A percentile compares a stretch with the other conserved stretches of the same genome.
These are phyloP conservation scores for Microthlaspi erraticum DNA, from an alignment of 345 rosid genomes.

Conservation along the genomic window DNA sequence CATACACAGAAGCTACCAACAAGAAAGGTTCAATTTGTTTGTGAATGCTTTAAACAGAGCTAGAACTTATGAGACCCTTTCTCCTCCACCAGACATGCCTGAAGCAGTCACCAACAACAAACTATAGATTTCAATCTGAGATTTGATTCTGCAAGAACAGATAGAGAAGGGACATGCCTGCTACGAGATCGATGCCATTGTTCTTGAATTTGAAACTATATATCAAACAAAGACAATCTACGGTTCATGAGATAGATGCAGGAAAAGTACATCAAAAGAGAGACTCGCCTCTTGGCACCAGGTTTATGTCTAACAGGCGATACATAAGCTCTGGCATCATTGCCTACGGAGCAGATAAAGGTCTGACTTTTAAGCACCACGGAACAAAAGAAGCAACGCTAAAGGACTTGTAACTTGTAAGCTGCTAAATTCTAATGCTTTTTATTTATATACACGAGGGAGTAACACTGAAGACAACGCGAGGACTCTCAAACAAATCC, in stretches of 20 bases:
- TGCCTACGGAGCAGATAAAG: conserved; percentile 25
- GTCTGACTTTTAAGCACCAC: background rate
- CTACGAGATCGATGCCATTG: background rate
- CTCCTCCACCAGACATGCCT: background rate
- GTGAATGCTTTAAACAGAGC: background rate
- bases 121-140: background rate
- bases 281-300: background rate
- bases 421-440: conserved; percentile 24
- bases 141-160: conserved; percentile 2
- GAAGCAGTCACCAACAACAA: conserved; percentile 21
- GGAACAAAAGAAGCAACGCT: too few relatives aligned
- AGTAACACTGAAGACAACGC: background rate
- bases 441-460: conserved; percentile 33
- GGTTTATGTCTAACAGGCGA: conserved; percentile 7
- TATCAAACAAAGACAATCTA: background rate
- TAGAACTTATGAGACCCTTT: background rate
- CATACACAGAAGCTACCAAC: conserved; percentile 1
- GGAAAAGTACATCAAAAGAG: background rate
- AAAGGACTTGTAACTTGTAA: background rate
- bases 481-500: conserved; percentile 37
- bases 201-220: conserved; percentile 2
- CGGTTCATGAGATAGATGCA: background rate
- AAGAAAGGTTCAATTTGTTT: background rate
- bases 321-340: conserved; percentile 26
- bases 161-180: conserved; percentile 5